These are phyloP conservation scores for Pelargonium cotyledonis DNA, from an alignment of 441 rosid genomes.

Conservation along the genomic window DNA sequence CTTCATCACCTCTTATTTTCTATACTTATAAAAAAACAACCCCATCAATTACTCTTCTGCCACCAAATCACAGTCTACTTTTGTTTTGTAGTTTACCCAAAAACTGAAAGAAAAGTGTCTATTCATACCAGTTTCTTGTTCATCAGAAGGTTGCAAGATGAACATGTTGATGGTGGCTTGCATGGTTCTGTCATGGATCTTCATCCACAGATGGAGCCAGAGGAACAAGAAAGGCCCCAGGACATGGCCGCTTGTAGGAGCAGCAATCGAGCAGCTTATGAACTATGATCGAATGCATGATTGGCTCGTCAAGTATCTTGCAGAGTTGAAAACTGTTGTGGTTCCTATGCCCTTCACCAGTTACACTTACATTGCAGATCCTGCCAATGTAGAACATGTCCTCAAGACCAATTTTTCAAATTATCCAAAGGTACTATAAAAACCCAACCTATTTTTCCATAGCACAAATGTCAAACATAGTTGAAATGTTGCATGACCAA, in stretches of 20 bases:
- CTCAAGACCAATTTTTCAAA: constrained; percentile 80
- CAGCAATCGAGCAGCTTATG: constrained; percentile 71
- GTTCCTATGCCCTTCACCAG: constrained; percentile 89
- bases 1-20: constrained; percentile 16
- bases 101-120: too few relatives aligned
- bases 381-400: constrained; percentile 81
- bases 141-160: constrained; percentile 31
- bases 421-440: constrained; percentile 57
- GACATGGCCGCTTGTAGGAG: constrained; percentile 90
- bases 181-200: constrained; percentile 52
- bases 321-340: constrained; percentile 54
- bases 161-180: constrained; percentile 37
- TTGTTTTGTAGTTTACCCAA: not conserved
- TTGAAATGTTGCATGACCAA: not conserved
- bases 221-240: constrained; percentile 67
- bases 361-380: constrained; percentile 86
- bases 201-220: constrained; percentile 65
- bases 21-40: not conserved
- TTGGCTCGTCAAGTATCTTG: constrained; percentile 71
- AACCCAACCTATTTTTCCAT: too few relatives aligned
- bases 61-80: constrained; percentile 15
- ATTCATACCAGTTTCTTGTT: constrained; percentile 19
- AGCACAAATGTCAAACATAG: not conserved
- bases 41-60: not conserved
- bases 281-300: constrained; percentile 87